These are phyloP conservation scores for Sporisorium reilianum DNA, from an alignment of 1,284 basidiomycete species.

Conservation along the genomic window DNA sequence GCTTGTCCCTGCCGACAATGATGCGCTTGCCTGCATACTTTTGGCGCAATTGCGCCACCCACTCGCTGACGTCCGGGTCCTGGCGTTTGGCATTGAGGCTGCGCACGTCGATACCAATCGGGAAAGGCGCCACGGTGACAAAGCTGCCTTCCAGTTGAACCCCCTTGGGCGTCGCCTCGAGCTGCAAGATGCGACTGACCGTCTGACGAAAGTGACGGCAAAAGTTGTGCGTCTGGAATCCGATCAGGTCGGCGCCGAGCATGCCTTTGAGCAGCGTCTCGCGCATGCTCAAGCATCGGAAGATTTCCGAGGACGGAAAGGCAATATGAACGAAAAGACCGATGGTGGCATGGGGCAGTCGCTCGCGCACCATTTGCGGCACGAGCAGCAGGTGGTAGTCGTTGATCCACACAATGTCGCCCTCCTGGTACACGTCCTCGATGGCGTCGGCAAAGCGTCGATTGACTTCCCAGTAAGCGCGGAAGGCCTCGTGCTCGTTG, in stretches of 20 bases:
- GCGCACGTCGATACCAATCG: slow-evolving; percentile 87
- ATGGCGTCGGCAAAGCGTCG: slow-evolving; percentile 84
- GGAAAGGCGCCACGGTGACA: slow-evolving; percentile 86
- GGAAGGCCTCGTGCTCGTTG: slow-evolving; percentile 80
- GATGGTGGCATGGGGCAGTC: slow-evolving; percentile 78
- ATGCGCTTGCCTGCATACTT: slow-evolving; percentile 86
- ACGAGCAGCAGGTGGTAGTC: slow-evolving; percentile 83
- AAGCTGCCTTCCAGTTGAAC: slow-evolving; percentile 76
- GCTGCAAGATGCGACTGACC: slow-evolving; percentile 81
- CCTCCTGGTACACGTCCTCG: slow-evolving; percentile 79
- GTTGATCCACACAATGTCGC: slow-evolving; percentile 77
- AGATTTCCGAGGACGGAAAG: slow-evolving; percentile 88
- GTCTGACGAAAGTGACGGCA: slow-evolving; percentile 74
- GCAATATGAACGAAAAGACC: slow-evolving; percentile 91
- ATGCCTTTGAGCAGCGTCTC: slow-evolving; percentile 77
- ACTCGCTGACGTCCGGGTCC: slow-evolving; percentile 84
- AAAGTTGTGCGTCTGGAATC: slow-evolving; percentile 84
- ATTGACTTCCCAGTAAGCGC: slow-evolving; percentile 84
- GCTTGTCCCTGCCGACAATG: slow-evolving; percentile 86
- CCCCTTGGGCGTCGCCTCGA: slow-evolving; percentile 85
- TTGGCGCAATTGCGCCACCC: slow-evolving; percentile 80
- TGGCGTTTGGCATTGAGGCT: slow-evolving; percentile 78
- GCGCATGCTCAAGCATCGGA: slow-evolving; percentile 78
- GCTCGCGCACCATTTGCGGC: slow-evolving; percentile 78
- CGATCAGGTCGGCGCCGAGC: slow-evolving; percentile 79